phyloP scores from a whole-genome alignment of 1,284 basidiomycete species.

The Neotropicomus parvogracilis region DNA sequence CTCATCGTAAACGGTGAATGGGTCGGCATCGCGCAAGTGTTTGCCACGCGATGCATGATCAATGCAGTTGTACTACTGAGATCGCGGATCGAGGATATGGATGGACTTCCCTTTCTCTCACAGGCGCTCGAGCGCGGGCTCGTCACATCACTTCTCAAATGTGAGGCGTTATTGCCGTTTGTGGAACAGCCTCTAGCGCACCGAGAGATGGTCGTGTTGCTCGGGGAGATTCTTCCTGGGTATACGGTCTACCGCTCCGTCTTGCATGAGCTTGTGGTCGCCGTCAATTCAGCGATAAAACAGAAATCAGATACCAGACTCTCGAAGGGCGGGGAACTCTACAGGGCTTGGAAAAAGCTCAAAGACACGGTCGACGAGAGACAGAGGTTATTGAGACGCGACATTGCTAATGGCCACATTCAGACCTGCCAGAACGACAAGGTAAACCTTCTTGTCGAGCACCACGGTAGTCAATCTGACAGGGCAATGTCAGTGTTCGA shows the following conservation, averaged over 20 bases:
- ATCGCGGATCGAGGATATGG: slow-evolving; percentile 23
- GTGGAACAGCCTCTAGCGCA: slow-evolving; percentile 13
- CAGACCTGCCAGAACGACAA: slow-evolving; percentile 30
- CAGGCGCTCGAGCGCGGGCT: slow-evolving; percentile 25
- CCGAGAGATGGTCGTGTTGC: slow-evolving; percentile 10
- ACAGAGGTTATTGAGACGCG: slow-evolving; percentile 19
- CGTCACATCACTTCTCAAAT: slow-evolving; percentile 25
- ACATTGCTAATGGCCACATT: slow-evolving; percentile 18
- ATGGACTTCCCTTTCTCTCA: slow-evolving; percentile 25
- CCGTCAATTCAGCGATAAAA: slow-evolving; percentile 10
- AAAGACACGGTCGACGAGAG: slow-evolving; percentile 20
- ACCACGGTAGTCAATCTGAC: slow-evolving; percentile 2
- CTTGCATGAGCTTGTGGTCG: slow-evolving; percentile 12
- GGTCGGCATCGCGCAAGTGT: slow-evolving; percentile 3
- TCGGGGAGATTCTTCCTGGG: slow-evolving; percentile 20
- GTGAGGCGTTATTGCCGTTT: slow-evolving; percentile 22
- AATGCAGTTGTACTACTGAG: slow-evolving; percentile 23
- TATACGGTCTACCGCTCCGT: slow-evolving; percentile 32
- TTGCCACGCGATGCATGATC: slow-evolving; percentile 24
- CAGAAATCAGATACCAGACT: slow-evolving; percentile 14
- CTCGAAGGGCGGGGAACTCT: slow-evolving; percentile 17
- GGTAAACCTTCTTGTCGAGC: slow-evolving; percentile 1
- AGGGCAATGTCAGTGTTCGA: slow-evolving; percentile 21
- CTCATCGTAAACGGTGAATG: slow-evolving; percentile 19
- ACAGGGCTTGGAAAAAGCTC: slow-evolving; percentile 23